Evolutionary conservation across 179 eudicot species (phyloP), one percentile per base, ranked within the genome.

Genomic region (Gypsophila paniculata): DNA sequence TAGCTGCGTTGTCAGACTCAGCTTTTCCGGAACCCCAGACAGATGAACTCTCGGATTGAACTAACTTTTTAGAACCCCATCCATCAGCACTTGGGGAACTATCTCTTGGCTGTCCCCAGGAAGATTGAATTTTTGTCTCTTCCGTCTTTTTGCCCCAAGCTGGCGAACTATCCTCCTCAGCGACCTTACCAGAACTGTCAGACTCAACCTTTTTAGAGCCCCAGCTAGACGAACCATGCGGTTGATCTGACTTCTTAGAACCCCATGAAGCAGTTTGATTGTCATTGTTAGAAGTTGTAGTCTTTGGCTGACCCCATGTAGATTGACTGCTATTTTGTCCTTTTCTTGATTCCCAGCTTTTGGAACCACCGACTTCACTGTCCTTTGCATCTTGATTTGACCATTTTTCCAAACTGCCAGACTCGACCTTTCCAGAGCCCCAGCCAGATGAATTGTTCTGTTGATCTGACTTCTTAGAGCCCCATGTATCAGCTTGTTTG

Each of bases 91-190:
- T 21, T 0, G 61, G 61, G 26, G 61, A 57, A 23, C 77, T 84
- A 71, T 79, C 82, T 36, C 84, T 68, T 15, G 85, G 78, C 46
- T 77, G 81, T 26, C 89, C 85, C 86, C 89, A 80, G 9, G 79
- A 57, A 19, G 61, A 57, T 57, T 57, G 61, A 57, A 29, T 57
- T 57, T 57, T 57, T 57, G 26, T 22, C 85, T 69, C 15, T 83
- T 75, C 55, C 77, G 81, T 32, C 89, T 84, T 74, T 65, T 62
- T 32, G 48, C 25, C 68, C 48, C 68, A 36, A 63, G 23, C 51
- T 18, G 7, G 19, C 12, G 65, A 61, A 32, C 19, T 61, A 32
- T 61, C 65, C 65, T 61, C 65, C 61, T 21, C 64, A 61, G 0
- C 19, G 21, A 34, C 42, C 19, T 32, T 61, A n/a, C 49, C 65